Conservation (phyloP, 495 filamentous ascomycete species). For the Penicillium herquei region DNA sequence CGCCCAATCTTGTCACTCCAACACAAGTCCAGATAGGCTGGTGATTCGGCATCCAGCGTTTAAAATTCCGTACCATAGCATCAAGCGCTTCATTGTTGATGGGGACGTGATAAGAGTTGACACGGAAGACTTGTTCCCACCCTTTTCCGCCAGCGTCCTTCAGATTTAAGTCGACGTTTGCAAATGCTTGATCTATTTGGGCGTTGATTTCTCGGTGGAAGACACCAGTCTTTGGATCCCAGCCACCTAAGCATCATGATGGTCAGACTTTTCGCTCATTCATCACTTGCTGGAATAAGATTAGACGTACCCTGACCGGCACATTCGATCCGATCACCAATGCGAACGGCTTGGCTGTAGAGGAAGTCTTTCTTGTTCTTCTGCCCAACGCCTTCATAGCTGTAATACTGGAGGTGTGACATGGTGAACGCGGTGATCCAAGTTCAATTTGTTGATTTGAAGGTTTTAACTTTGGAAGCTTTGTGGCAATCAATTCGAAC, state of each 20-base stretch:
- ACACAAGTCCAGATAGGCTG: constrained; percentile 49
- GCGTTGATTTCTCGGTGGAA: constrained; percentile 39
- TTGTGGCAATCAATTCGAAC: no score
- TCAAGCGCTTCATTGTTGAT: constrained; percentile 40
- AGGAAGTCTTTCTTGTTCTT: constrained; percentile 29
- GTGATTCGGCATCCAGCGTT: constrained; percentile 50
- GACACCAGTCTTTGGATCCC: constrained; percentile 41
- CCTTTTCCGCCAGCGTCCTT: constrained; percentile 53
- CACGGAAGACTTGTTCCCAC: constrained; percentile 55
- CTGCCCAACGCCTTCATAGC: constrained; percentile 43
- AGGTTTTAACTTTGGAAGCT: not conserved
- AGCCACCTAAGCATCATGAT: constrained; percentile 47
- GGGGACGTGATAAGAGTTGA: constrained; percentile 46
- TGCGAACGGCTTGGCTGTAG: constrained; percentile 55
- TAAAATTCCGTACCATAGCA: constrained; percentile 45
- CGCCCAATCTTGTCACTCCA: constrained; percentile 41
- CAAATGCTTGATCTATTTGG: constrained; percentile 55
- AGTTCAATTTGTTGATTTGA: not conserved
- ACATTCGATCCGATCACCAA: constrained; percentile 52
- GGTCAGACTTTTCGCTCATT: not conserved
- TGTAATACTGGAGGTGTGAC: constrained; percentile 44
- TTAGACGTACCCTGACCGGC: constrained; percentile 50
- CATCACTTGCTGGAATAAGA: not conserved
- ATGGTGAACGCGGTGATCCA: constrained; percentile 19
- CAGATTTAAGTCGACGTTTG: constrained; percentile 48